Evolutionary conservation across 345 rosid genomes (phyloP), one percentile per base, ranked within the genome.

Genomic region (Lagerstroemia speciosa): DNA sequence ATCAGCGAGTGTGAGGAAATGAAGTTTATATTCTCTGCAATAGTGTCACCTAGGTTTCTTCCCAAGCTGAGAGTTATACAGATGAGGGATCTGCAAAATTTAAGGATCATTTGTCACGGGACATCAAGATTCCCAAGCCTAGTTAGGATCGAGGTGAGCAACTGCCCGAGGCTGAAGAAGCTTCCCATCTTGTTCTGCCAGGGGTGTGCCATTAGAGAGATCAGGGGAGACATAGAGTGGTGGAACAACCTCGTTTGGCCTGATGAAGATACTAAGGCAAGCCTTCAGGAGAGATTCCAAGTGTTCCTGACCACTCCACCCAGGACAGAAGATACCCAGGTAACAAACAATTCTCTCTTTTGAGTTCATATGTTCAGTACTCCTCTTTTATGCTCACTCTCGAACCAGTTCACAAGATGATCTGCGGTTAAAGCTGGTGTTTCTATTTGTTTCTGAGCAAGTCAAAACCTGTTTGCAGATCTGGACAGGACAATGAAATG

Each of bases 71-170:
- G 43, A 64, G 74, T 62, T n/a, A 38, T 80, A 64, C 68, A 80
- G 57, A 30, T 72, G 73, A 72, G 74, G 64, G 74, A 77, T 38
- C 60, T 77, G 78, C 8, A 14, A 3, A 72, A 38, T n/a, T 57
- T 80, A 43, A 77, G 34, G 69, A 46, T 16, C 30, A 57, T 80
- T 20, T 72, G 75, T 65, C 66, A 67, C 11, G 73, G 77, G 58
- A 57, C 36, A 40, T 57, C 69, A 22, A 53, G 60, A 14, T 74
- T 67, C 77, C 75, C 73, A 0, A 73, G 52, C 64, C 24, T 72
- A 67, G 78, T 60, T 67, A 69, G 27, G 53, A 67, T 80, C 43
- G 78, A 72, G 67, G 80, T 72, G 11, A 67, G 66, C 71, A 77
- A 73, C 74, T 77, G 79, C 26, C 69, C 79, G 33, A 61, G 36